Percentiles rank a stretch among this genome's conserved stretches.
Conservation (phyloP, 2,329 filamentous ascomycete species). For the Calonectria pseudoreteaudii region DNA sequence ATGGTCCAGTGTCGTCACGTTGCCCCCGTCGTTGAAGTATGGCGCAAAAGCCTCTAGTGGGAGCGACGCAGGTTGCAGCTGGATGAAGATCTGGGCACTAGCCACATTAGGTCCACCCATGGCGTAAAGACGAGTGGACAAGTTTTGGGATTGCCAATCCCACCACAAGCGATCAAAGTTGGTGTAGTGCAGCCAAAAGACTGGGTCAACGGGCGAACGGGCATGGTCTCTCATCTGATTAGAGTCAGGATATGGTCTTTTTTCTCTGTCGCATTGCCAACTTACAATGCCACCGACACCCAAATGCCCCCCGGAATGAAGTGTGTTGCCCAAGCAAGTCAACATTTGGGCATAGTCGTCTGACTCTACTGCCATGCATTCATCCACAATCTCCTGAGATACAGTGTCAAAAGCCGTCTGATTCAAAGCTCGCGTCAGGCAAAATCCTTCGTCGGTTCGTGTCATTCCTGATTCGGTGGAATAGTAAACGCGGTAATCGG, state of each 20-base stretch:
- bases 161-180: neutral
- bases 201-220: neutral
- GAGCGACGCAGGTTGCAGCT: neutral
- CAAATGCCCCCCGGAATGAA: neutral
- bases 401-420: neutral
- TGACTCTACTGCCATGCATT: neutral
- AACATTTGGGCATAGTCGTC: neutral
- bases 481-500: neutral
- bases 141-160: neutral
- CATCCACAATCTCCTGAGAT: neutral
- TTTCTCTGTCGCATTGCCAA: too few species aligned
- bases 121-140: neutral
- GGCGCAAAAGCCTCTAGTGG: neutral
- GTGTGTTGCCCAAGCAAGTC: neutral
- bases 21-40: neutral
- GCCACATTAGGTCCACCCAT: neutral
- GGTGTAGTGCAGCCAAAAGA: neutral
- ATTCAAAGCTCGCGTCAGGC: neutral
- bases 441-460: neutral
- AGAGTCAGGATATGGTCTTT: neutral
- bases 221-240: neutral
- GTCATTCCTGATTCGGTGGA: neutral
- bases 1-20: neutral
- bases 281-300: neutral
- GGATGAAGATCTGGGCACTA: neutral